Base-by-base conservation (phyloP, 2,329 filamentous ascomycete species). In the Alternaria arborescens region DNA sequence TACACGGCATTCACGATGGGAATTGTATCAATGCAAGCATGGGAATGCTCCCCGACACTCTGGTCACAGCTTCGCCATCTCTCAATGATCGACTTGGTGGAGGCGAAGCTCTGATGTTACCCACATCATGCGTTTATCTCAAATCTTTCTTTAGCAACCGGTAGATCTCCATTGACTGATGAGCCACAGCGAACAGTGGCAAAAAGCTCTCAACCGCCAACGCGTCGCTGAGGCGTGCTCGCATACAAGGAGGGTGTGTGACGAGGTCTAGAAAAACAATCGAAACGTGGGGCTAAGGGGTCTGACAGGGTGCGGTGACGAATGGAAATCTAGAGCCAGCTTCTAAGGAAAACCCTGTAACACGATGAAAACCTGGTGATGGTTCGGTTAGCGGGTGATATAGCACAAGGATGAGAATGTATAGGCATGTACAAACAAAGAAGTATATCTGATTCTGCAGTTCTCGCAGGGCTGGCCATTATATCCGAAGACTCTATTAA, bases 381-480 rank as follows among this genome's bases (percentile, higher is more conserved):
- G 30, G 43, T 41, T 63, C 61, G 67, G 51, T 55, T 64, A 67
- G 60, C 58, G 61, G 52, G 20, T 59, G 58, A 52, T 76, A 76
- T 74, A 68, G 61, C 28, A 56, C 72, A 70, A 68, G 73, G 73
- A 58, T 70, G 24, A 32, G 51, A 16, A 34, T 40, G 48, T 69
- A 70, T 64, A 68, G 61, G 42, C 50, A 47, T 51, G 18, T 20
- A 18, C 28, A 34, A 41, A 32, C 48, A 20, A 22, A 18, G 12
- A 51, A 40, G 22, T 26, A 30, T 20, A n/a, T 30, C 53, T 11
- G 14, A 24, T 30, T 26, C 14, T 44, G 32, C n/a, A 38, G 32
- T 18, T 24, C 32, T 34, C 30, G 11, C 38, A 34, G 51, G 18
- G 46, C 40, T 51, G 24, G 44, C 22, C 10, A 14, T 5, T 30